Base-by-base conservation (phyloP, 371 early-diverging fungal species). In the Coemansia sp. region DNA sequence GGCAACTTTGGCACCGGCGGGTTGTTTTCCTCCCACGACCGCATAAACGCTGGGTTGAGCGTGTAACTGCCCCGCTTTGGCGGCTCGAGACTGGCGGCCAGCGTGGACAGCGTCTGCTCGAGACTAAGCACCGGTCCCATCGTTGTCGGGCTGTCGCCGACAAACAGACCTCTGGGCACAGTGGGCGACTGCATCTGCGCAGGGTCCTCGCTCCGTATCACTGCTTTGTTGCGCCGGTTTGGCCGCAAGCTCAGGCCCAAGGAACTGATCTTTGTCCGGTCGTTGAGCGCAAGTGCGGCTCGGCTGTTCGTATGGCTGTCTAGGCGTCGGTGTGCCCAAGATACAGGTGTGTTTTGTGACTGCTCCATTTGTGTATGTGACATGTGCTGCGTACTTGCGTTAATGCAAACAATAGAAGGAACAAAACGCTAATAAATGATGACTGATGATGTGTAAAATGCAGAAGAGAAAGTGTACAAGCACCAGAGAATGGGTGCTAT, bases 1-100 rank as follows among this genome's bases (percentile, higher is more conserved):
- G 75, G 75, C n/a, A 71, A 23, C 54, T 66, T 59, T n/a, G 71
- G 71, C 2, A 74, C 59, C 37, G 75, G 75, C 26, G 75, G 75
- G n/a, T 59, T 66, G 20, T 55, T 47, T 11, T 28, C 52, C 3
- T 75, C 60, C 75, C 67, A 67, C 9, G 63, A 40, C 11, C 61
- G 42, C 25, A 50, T 37, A 60, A 75, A 75, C 5, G 63, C 71
- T 8, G 63, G 62, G 67, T 75, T 67, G n/a, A 75, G 64, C 64
- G 62, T 33, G 47, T 75, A 75, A 44, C 53, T 54, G 51, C 67
- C 63, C 30, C 59, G 52, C 28, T 44, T 44, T 11, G 56, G 42
- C 18, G 67, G 54, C 44, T 62, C 68, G 44, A 71, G 62, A 25
- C 53, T 50, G 26, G 37, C 54, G 21, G 61, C 54, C 42, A 40